Conservation (phyloP, 768 basidiomycete species). For the Leccinum boreale region DNA sequence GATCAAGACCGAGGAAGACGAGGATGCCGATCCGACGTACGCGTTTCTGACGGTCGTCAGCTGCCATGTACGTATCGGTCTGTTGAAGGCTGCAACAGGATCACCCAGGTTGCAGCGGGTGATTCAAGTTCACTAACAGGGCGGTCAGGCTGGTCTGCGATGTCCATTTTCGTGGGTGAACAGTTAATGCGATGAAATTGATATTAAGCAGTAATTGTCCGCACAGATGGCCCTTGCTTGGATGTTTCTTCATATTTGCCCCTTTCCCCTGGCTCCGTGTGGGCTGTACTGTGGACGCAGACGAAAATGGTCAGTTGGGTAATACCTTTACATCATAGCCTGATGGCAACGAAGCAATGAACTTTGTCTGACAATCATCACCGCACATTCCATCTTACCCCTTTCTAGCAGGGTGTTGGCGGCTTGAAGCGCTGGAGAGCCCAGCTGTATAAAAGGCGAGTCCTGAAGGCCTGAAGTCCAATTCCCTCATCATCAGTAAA, state of each 20-base stretch:
- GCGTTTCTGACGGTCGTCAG: constrained; percentile 85
- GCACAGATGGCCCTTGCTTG: neutral
- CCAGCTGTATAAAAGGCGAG: neutral
- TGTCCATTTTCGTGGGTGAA: neutral
- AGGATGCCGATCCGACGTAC: constrained; percentile 67
- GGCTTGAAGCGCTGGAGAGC: neutral
- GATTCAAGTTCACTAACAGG: constrained; percentile 19
- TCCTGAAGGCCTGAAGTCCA: neutral
- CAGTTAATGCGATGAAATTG: neutral
- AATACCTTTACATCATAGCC: neutral
- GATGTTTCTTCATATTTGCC: no score
- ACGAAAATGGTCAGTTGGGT: neutral
- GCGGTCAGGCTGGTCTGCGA: neutral
- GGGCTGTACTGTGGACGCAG: neutral
- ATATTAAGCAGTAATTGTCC: neutral
- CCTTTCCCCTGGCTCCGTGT: neutral
- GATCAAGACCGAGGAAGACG: constrained; percentile 74
- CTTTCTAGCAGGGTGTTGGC: neutral
- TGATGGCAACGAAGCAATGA: no score
- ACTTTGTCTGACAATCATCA: neutral
- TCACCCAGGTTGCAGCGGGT: constrained; percentile 70
- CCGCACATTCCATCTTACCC: neutral
- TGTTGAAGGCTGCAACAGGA: constrained; percentile 37
- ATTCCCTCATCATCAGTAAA: neutral
- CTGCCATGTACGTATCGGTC: constrained; percentile 47